A percentile compares a stretch with the other conserved stretches of the same genome.
Conservation (phyloP, 352 stramenopile species). For the Globisporangium alternatum region DNA sequence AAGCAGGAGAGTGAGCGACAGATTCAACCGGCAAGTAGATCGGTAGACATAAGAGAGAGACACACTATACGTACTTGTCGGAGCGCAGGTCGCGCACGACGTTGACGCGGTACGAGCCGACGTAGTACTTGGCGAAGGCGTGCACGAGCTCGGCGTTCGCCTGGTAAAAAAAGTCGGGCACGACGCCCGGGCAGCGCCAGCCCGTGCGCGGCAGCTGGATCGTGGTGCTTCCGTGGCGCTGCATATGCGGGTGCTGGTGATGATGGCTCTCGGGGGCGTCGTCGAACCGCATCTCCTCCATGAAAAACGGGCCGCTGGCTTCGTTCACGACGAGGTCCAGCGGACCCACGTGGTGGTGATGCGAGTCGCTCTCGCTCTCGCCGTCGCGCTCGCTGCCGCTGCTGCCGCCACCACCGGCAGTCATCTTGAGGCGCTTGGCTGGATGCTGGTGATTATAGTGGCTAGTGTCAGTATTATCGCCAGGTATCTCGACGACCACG, state of each 20-base stretch:
- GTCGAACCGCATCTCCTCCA: conserved; percentile 25
- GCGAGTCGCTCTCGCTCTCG: conserved; percentile 19
- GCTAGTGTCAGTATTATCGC: neutral
- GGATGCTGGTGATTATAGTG: conserved; percentile 1
- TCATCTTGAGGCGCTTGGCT: conserved; percentile 23
- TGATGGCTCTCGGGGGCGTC: conserved; percentile 11
- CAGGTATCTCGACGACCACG: neutral
- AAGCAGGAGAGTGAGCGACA: neutral
- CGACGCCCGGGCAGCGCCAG: conserved; percentile 58
- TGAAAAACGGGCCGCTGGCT: conserved; percentile 22
- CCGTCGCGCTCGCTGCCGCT: conserved; percentile 18
- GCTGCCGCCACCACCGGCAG: conserved; percentile 2
- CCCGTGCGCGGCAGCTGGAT: conserved; percentile 49
- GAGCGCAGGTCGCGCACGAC: conserved; percentile 61
- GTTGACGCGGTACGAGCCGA: conserved; percentile 59
- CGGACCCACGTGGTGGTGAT: conserved; percentile 3
- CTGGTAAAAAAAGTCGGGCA: conserved; percentile 53
- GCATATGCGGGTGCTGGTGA: neutral
- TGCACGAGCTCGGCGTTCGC: conserved; percentile 48
- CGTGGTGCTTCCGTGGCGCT: conserved; percentile 6
- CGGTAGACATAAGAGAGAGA: neutral
- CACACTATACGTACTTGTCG: conserved; percentile 37
- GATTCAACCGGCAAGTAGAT: neutral
- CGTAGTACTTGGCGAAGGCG: conserved; percentile 67
- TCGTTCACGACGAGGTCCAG: conserved; percentile 15